Evolutionary conservation across 495 filamentous ascomycete genomes (phyloP).

Genomic region (Talaromyces adpressus): DNA sequence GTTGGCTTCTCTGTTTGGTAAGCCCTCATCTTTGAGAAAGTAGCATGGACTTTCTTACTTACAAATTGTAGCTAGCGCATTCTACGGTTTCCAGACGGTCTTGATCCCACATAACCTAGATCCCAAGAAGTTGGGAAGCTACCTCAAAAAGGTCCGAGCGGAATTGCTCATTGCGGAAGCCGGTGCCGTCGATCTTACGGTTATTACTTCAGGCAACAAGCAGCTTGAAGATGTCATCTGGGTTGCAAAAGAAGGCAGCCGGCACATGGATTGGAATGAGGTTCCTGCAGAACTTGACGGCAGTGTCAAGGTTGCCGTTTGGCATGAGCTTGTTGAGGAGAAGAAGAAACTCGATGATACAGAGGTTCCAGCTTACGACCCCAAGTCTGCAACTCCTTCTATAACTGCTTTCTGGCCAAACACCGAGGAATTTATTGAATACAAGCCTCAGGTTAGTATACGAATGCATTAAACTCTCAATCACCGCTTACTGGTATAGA

Average conservation of each 20-base stretch:
- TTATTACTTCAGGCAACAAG: slow-evolving; percentile 57
- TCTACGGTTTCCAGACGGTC: slow-evolving; percentile 74
- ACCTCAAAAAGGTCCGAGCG: slow-evolving; percentile 62
- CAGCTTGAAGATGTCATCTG: slow-evolving; percentile 76
- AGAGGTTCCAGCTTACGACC: slow-evolving; percentile 45
- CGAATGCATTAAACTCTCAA: no score
- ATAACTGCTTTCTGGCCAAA: slow-evolving; percentile 54
- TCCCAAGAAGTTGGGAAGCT: slow-evolving; percentile 53
- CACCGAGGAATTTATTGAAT: slow-evolving; percentile 65
- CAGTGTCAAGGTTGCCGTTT: slow-evolving; percentile 70
- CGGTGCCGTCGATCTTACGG: slow-evolving; percentile 77
- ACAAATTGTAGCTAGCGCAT: slow-evolving; percentile 54
- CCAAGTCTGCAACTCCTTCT: slow-evolving; percentile 45
- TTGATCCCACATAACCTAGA: slow-evolving; percentile 77
- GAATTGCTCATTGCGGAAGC: slow-evolving; percentile 81
- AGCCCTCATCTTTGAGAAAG: not conserved
- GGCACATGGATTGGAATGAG: slow-evolving; percentile 87
- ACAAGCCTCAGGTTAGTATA: slow-evolving; percentile 50
- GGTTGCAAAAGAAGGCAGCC: slow-evolving; percentile 87
- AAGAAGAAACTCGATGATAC: slow-evolving; percentile 34
- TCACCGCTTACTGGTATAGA: slow-evolving; percentile 32
- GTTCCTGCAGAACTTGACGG: slow-evolving; percentile 66
- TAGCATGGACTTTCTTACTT: slow-evolving; percentile 8
- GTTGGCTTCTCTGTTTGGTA: slow-evolving; percentile 63
- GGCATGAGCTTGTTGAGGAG: slow-evolving; percentile 77